phyloP scores from a whole-genome alignment of 2,329 filamentous ascomycete species.

The Scytalidium lignicola region DNA sequence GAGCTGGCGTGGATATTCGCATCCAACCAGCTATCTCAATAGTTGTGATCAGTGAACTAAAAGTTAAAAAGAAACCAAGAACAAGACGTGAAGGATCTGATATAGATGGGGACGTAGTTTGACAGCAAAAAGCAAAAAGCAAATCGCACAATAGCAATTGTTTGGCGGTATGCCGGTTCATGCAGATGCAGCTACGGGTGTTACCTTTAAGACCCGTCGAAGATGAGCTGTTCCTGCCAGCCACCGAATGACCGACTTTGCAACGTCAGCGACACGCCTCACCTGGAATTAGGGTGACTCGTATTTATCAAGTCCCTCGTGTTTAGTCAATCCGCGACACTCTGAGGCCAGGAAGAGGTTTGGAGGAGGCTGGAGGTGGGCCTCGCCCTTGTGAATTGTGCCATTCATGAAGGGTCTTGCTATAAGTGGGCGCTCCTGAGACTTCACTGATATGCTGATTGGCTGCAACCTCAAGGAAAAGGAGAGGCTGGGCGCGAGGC shows the following conservation, averaged over 20 bases:
- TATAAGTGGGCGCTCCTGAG: background rate
- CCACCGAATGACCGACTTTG: conserved; percentile 7
- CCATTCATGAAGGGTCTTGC: background rate
- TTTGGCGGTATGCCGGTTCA: conserved; percentile 8
- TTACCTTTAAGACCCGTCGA: conserved; percentile 12
- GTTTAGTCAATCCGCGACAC: background rate
- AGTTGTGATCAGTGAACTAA: too few species aligned
- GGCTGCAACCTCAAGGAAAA: conserved; percentile 1
- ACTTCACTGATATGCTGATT: conserved; percentile 1
- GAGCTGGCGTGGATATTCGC: background rate
- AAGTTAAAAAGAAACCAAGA: too few species aligned
- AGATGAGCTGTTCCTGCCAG: conserved; percentile 13
- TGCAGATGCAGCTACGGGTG: conserved; percentile 9
- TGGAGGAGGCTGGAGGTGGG: conserved; percentile 13
- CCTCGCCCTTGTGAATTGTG: conserved; percentile 3
- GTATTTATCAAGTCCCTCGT: background rate
- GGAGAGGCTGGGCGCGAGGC: conserved; percentile 4
- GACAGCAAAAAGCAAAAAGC: background rate
- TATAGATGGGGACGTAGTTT: background rate
- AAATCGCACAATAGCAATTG: background rate
- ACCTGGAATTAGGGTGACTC: conserved; percentile 1
- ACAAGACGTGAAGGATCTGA: too few species aligned
- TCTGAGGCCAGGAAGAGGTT: background rate
- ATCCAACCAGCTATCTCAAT: too few species aligned
- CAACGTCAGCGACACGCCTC: conserved; percentile 9